Conservation (phyloP, 495 filamentous ascomycete species). For the Podospora bellae-mahoneyi region DNA sequence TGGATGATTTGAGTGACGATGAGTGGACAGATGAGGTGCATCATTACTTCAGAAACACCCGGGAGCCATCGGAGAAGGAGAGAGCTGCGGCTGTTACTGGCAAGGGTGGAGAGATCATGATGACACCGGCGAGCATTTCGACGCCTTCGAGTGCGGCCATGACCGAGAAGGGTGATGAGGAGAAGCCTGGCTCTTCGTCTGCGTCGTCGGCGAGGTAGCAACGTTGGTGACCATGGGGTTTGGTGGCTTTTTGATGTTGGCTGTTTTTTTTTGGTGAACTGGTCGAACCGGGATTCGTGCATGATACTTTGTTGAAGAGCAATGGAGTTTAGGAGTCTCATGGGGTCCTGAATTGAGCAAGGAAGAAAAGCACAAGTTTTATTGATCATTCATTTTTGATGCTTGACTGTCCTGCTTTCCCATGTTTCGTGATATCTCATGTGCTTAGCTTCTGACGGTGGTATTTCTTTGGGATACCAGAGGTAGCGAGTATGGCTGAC, state of each 20-base stretch:
- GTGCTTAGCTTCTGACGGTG: not conserved
- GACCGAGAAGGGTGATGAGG: not conserved
- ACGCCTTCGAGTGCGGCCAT: not conserved
- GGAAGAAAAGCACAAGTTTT: not conserved
- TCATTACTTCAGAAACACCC: constrained; percentile 41
- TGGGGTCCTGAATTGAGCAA: not conserved
- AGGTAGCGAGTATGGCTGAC: not conserved
- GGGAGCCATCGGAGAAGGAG: not conserved
- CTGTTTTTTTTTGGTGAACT: not conserved
- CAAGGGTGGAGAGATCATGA: not conserved
- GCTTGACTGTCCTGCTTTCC: not conserved
- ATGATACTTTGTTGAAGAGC: not conserved
- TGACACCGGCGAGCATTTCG: not conserved
- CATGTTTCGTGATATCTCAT: not conserved
- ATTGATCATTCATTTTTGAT: not conserved
- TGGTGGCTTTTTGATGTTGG: not conserved
- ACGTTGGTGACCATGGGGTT: not conserved
- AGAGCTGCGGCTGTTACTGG: not conserved
- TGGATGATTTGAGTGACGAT: constrained; percentile 34
- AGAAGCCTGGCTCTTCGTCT: not conserved
- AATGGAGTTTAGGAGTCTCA: not conserved
- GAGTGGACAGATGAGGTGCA: constrained; percentile 43
- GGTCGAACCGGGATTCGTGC: not conserved
- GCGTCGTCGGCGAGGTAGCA: not conserved
- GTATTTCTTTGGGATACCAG: not conserved